Base-by-base conservation (phyloP, 2,329 filamentous ascomycete genomes). In the Didymella arachidicola region DNA sequence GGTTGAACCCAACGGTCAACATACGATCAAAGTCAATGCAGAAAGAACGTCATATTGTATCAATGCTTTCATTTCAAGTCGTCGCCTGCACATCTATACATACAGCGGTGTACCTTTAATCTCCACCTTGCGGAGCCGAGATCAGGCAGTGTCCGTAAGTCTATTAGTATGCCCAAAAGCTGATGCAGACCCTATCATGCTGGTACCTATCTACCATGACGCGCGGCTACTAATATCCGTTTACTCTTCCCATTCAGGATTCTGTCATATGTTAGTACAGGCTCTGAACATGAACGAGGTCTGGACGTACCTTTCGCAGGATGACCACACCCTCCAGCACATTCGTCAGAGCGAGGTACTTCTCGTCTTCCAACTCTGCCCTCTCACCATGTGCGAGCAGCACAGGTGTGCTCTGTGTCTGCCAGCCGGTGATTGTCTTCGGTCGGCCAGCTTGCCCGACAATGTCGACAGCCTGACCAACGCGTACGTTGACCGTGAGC, bases 351-450 rank as follows among this genome's bases (percentile, higher is more conserved):
- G 90, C 92, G 65, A 98, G 89, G 77, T 98, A 99, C 81, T 99
- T 89, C 81, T 99, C 95, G 72, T 99, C 95, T 79, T 99, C 95
- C 49, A 99, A 82, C 82, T 99, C 95, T 10, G 95, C 95, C 71
- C 96, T 86, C 83, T 99, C 95, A 29, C 96, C 95, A 73, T 97
- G 90, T n/a, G 92, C 89, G 70, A 99, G 82, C 59, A 99, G 83
- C 45, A 99, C 95, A 0, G 95, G 95, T n/a, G 95, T 99, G 81
- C 92, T 97, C 83, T 99, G 95, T 66, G 95, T 99, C 80, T 99
- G 95, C 95, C 95, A 99, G 52, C 95, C 95, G 10, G 95, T 99
- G 72, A 99, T 99, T 2, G 95, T 99, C 89, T 99, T 98, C 67
- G 95, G 95, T 63, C 94, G 87, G 76, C 95, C 95, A 12, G 96